Evolutionary conservation across 495 filamentous ascomycete genomes (phyloP).

Genomic region (Xylaria castorea): DNA sequence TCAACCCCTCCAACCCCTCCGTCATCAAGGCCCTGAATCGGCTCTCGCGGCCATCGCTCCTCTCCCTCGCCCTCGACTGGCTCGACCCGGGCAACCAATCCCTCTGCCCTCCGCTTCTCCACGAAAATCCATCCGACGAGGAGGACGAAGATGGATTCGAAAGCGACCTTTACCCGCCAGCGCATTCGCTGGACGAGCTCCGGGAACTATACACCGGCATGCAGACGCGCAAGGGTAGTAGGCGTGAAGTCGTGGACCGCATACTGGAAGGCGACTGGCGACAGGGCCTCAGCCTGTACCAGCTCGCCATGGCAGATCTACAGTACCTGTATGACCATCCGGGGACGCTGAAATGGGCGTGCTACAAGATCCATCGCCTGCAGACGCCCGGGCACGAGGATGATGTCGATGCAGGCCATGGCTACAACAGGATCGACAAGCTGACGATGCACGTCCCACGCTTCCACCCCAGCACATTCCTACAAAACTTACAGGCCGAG

Average conservation of each 20-base stretch:
- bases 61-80: slow-evolving; percentile 76
- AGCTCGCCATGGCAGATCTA: slow-evolving; percentile 81
- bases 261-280: slow-evolving; percentile 85
- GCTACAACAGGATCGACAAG: slow-evolving; percentile 45
- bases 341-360: slow-evolving; percentile 74
- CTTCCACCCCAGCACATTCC: slow-evolving; percentile 77
- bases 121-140: slow-evolving; percentile 40
- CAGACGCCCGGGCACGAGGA: slow-evolving; percentile 43
- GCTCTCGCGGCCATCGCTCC: slow-evolving; percentile 71
- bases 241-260: slow-evolving; percentile 76
- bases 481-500: slow-evolving; percentile 73
- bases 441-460: slow-evolving; percentile 64
- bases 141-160: slow-evolving; percentile 55
- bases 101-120: slow-evolving; percentile 62
- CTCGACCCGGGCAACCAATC: slow-evolving; percentile 66
- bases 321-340: slow-evolving; percentile 82
- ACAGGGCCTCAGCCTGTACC: slow-evolving; percentile 74
- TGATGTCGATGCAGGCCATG: slow-evolving; percentile 35
- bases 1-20: slow-evolving; percentile 67
- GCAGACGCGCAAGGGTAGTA: slow-evolving; percentile 66
- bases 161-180: slow-evolving; percentile 66
- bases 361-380: slow-evolving; percentile 63
- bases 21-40: slow-evolving; percentile 69
- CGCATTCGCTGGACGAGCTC: slow-evolving; percentile 65
- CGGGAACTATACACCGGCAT: slow-evolving; percentile 65